Percentiles rank a stretch among this genome's conserved stretches.
Evolutionary conservation across 169 alveolate species (phyloP).

Genomic region (Plasmodium gallinaceum): DNA sequence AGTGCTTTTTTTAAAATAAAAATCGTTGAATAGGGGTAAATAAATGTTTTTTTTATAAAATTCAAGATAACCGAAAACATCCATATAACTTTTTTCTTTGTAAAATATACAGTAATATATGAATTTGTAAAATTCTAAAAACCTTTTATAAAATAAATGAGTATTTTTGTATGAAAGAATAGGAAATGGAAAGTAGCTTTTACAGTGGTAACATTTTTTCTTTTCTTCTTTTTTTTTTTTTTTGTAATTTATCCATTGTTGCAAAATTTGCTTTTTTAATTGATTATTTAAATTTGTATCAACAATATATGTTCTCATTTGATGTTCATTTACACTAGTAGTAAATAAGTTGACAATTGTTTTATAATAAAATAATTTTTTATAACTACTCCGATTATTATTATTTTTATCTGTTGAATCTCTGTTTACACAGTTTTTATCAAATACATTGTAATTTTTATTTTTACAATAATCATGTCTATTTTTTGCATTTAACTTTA

Average conservation of each 20-base stretch:
- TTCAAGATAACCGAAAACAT: conserved; percentile 29
- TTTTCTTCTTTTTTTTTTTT: conserved; percentile 8
- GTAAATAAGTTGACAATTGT: conserved; percentile 19
- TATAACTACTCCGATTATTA: not conserved
- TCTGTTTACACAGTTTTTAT: not conserved
- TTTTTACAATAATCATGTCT: not conserved
- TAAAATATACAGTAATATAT: conserved; percentile 27
- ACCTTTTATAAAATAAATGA: conserved; percentile 34
- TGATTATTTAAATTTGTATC: conserved; percentile 16
- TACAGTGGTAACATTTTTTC: conserved; percentile 19
- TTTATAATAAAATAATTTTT: conserved; percentile 9
- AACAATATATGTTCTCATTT: conserved; percentile 34
- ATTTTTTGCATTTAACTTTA: not conserved
- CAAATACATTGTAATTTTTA: not conserved
- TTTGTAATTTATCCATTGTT: conserved; percentile 32
- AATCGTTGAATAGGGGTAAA: conserved; percentile 19
- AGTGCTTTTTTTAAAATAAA: not conserved
- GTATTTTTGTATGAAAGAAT: conserved; percentile 35
- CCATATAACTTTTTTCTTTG: conserved; percentile 51
- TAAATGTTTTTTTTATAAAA: conserved; percentile 39
- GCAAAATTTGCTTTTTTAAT: conserved; percentile 22
- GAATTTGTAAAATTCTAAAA: conserved; percentile 36
- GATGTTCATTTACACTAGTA: conserved; percentile 27
- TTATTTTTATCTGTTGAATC: not conserved
- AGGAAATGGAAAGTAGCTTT: conserved; percentile 48